Percentiles rank a stretch among this genome's conserved stretches.
phyloP scores from a whole-genome alignment of 192 early-diverging fungal species.

The Coemansia sp. region DNA sequence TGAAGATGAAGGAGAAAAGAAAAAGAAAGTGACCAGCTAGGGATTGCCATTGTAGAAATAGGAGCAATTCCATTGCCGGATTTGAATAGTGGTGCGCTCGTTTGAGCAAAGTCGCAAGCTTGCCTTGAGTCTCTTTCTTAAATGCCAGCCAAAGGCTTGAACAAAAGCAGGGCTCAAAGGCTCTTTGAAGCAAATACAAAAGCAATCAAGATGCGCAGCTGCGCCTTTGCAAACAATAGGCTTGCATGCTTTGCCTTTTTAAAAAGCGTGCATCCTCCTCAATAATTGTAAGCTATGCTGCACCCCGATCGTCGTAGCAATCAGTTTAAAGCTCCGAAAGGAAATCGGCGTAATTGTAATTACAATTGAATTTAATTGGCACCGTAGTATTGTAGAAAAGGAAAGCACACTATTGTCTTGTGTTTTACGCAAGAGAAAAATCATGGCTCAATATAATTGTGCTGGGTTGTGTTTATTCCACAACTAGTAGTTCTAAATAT shows the following conservation, averaged over 20 bases:
- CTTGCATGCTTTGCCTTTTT: background rate
- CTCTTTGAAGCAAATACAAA: background rate
- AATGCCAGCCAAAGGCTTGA: background rate
- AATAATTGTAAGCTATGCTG: background rate
- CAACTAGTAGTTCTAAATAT: background rate
- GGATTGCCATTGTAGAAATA: background rate
- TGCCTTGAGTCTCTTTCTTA: background rate
- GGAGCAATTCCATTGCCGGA: background rate
- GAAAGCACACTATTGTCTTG: background rate
- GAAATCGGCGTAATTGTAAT: background rate
- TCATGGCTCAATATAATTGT: background rate
- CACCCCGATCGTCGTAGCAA: background rate
- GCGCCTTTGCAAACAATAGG: background rate
- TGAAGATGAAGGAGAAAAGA: background rate
- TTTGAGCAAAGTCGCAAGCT: background rate
- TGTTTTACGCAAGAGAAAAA: background rate
- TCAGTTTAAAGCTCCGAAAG: background rate
- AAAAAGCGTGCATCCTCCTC: background rate
- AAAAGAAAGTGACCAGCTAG: background rate
- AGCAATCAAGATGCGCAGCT: background rate
- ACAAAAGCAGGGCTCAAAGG: background rate
- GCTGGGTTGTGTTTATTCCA: background rate
- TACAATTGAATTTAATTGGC: constrained; percentile 8
- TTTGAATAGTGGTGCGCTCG: no score
- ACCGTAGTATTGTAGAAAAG: background rate